A percentile compares a stretch with the other conserved stretches of the same genome.
Evolutionary conservation across 306 rosid species (phyloP).

Genomic region (Geum urbanum): DNA sequence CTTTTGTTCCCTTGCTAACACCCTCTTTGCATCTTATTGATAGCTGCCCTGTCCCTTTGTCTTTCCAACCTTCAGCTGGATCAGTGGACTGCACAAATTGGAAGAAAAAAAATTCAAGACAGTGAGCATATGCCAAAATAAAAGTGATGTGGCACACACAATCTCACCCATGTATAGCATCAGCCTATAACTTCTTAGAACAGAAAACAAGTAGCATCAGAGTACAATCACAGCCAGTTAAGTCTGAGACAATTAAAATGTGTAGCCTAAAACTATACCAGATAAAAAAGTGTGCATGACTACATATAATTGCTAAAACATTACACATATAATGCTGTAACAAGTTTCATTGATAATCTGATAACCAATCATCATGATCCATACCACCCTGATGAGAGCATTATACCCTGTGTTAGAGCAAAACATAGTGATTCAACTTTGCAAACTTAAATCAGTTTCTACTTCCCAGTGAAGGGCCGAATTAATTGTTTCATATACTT

Average conservation of each 20-base stretch:
- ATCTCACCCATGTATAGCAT: background rate
- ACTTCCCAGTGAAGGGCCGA: background rate
- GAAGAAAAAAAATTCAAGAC: slow-evolving; percentile 3
- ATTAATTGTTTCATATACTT: background rate
- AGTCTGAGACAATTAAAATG: background rate
- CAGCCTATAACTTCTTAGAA: background rate
- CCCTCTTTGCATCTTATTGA: slow-evolving; percentile 94
- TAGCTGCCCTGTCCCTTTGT: slow-evolving; percentile 84
- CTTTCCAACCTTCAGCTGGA: slow-evolving; percentile 84
- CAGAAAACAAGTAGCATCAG: background rate
- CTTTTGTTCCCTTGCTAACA: slow-evolving; percentile 77
- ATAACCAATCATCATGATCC: background rate
- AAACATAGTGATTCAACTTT: background rate
- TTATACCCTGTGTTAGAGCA: background rate
- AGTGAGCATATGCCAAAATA: slow-evolving; percentile 1
- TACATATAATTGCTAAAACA: background rate
- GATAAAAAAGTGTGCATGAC: background rate
- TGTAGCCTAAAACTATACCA: background rate
- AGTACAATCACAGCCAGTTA: background rate
- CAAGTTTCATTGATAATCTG: background rate
- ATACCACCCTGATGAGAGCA: background rate
- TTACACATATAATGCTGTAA: background rate
- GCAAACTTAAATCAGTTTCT: background rate
- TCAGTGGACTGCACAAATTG: slow-evolving; percentile 65
- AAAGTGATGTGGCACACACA: background rate